A percentile compares a stretch with the other conserved stretches of the same genome.
Conservation (phyloP, 2,329 filamentous ascomycete genomes). For the Saccharata proteae region DNA sequence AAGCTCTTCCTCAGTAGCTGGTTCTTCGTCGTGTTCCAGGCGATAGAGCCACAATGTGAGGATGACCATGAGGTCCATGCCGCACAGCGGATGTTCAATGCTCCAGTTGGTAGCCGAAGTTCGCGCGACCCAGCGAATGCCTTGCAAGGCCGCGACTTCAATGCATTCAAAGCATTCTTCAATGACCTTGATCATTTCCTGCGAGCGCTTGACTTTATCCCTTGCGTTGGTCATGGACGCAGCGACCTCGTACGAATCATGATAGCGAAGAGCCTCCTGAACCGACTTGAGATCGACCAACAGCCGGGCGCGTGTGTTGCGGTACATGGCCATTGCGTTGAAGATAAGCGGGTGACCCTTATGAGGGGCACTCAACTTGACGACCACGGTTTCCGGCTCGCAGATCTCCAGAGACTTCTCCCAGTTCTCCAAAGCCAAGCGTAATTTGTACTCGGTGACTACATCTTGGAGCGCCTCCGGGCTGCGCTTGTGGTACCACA, state of each 20-base stretch:
- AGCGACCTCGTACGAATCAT: conserved; percentile 93
- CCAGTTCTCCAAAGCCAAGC: conserved; percentile 95
- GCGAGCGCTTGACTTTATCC: conserved; percentile 85
- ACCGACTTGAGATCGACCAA: conserved; percentile 93
- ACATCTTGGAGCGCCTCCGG: conserved; percentile 96
- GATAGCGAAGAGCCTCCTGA: conserved; percentile 91
- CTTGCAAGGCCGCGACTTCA: conserved; percentile 86
- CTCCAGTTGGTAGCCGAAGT: conserved; percentile 98
- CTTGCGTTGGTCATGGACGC: conserved; percentile 91
- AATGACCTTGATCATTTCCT: conserved; percentile 97
- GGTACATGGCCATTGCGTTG: conserved; percentile 95
- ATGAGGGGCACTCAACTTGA: conserved; percentile 85
- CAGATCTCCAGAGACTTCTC: conserved; percentile 90
- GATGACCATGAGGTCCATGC: conserved; percentile 94
- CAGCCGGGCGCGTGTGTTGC: conserved; percentile 81
- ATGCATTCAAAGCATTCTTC: conserved; percentile 97
- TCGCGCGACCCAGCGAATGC: conserved; percentile 94
- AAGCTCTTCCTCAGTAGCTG: conserved; percentile 69
- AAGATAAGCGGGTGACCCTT: conserved; percentile 94
- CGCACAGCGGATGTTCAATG: conserved; percentile 92
- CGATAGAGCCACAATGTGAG: conserved; percentile 97
- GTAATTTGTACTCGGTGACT: conserved; percentile 94
- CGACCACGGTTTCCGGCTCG: conserved; percentile 77
- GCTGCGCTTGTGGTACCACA: conserved; percentile 98
- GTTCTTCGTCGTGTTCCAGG: conserved; percentile 97